Evolutionary conservation across 176 grass and related monocot species (phyloP).

Genomic region (Oryza rufipogon): DNA sequence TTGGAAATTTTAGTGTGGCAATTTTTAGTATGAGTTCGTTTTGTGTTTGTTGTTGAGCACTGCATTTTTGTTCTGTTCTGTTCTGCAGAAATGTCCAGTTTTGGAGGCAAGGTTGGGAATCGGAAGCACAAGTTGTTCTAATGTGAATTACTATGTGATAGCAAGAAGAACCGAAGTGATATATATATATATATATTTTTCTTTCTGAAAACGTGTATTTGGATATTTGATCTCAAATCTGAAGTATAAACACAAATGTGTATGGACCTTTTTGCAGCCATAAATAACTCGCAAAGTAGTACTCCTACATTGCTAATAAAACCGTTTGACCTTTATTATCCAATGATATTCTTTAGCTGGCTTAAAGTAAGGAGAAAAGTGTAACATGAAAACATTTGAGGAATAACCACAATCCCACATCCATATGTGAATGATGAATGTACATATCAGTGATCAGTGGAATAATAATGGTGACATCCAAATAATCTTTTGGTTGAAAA

Average conservation of each 20-base stretch:
- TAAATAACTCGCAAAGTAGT: background rate
- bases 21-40: background rate
- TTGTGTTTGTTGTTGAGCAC: background rate
- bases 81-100: constrained; percentile 42
- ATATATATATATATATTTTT: background rate
- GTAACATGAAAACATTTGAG: background rate
- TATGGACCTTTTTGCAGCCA: background rate
- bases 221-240: background rate
- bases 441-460: background rate
- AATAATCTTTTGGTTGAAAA: background rate
- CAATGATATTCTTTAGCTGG: background rate
- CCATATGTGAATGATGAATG: background rate
- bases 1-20: too few species aligned
- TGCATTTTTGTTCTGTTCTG: background rate
- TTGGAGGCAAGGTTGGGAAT: constrained; percentile 22
- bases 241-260: constrained; percentile 5
- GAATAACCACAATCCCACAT: background rate
- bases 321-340: constrained; percentile 22
- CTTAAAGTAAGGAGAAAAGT: background rate
- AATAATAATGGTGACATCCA: background rate
- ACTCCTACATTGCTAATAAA: background rate
- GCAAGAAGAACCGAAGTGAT: background rate
- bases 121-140: constrained; percentile 39
- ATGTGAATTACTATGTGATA: background rate
- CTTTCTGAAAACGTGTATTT: constrained; percentile 14